Base-by-base conservation (phyloP, 805 yeast species). In the Kluyveromyces aestuarii region DNA sequence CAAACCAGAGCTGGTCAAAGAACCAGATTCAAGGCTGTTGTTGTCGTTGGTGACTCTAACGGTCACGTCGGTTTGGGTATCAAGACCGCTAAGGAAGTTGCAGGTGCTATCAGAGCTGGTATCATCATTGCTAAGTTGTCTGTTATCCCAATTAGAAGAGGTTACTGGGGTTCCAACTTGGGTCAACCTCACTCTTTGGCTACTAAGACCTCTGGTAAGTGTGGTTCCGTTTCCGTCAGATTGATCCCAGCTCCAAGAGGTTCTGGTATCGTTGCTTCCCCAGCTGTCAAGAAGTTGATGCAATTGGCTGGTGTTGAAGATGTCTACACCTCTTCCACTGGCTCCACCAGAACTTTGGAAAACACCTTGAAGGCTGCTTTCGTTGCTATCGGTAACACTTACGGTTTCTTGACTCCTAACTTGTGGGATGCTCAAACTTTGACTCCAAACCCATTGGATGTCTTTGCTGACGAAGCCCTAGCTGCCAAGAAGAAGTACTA, bases 1-100 rank as follows among this genome's bases (percentile, higher is more conserved):
- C 99, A 93, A 81, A 93, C 99, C 83, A 84, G 96, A 80, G 99
- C 99, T 70, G 99, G 99, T 89, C 99, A 93, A 84, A 91, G 99
- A 84, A 93, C 98, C 79, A 89, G 99, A 84, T 90, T 93, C 85
- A 95, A 95, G 93, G 99, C 98, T 76, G 96, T 93, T 71, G 98
- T 93, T 73, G 89, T 93, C 72, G 89, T 93, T 74, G 99, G 99
- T 82, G 99, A 93, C 82, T 80, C 90, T 71, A 88, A 89, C 88
- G 99, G 99, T 75, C 99, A 93, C 83, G 96, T 93, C 78, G 99
- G 99, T 87, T 85, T 93, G 74, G 99, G 99, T 81, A 89, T 93
- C 81, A 93, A 93, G 89, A 91, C 98, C 74, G 96, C 99, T 69
- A 93, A 93, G 89, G 99, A 93, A 81, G 97, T 93, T 71, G 99